Conservation (phyloP, 345 rosid species). For the Conringia planisiliqua region DNA sequence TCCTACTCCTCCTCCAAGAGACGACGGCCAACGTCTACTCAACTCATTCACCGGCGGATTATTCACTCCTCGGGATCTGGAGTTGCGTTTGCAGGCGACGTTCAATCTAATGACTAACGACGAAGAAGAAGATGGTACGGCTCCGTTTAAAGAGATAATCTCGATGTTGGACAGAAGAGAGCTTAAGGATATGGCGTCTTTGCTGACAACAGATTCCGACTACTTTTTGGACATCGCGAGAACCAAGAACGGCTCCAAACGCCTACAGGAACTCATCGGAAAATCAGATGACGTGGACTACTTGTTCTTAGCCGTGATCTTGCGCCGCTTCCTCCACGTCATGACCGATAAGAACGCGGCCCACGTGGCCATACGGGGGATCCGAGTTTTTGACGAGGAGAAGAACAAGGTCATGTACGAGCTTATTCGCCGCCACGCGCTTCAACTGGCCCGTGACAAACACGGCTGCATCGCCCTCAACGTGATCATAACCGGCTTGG, state of each 20-base stretch:
- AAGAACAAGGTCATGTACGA: neutral
- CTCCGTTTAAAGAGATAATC: neutral
- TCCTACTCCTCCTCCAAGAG: neutral
- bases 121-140: neutral
- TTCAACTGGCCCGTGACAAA: neutral
- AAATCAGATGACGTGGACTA: constrained; percentile 1
- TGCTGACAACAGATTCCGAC: neutral
- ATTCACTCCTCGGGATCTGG: neutral
- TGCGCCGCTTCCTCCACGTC: neutral
- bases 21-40: no score
- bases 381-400: neutral
- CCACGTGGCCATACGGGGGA: neutral
- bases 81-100: neutral
- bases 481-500: neutral
- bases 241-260: constrained; percentile 4
- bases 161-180: neutral
- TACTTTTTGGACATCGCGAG: neutral
- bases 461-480: constrained; percentile 19
- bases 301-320: neutral
- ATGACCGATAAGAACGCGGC: constrained; percentile 6
- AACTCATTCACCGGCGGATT: neutral
- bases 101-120: neutral
- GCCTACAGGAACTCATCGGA: neutral
- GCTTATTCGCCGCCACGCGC: neutral
- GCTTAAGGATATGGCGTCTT: neutral